Percentiles rank a stretch among this genome's conserved stretches.
Evolutionary conservation across 306 rosid genomes (phyloP).

Genomic region (Trichosanthes truncata): DNA sequence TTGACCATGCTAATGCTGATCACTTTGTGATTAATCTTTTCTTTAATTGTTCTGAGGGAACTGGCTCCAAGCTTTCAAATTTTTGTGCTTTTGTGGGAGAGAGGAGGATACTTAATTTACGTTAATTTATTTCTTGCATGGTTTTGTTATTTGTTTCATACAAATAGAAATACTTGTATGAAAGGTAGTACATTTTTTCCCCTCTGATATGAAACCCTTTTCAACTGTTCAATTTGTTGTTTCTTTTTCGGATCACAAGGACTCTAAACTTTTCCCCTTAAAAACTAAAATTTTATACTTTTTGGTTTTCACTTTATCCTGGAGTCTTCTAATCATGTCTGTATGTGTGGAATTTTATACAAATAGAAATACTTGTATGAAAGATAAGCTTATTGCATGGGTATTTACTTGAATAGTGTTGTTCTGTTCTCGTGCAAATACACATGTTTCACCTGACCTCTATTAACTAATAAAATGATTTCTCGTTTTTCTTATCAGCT

Average conservation of each 20-base stretch:
- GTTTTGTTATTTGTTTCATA: background rate
- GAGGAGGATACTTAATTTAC: background rate
- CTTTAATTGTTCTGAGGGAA: constrained; percentile 38
- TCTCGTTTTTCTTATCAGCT: constrained; percentile 31
- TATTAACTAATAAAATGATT: constrained; percentile 9
- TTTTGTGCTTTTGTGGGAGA: background rate
- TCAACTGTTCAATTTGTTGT: background rate
- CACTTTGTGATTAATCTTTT: constrained; percentile 21
- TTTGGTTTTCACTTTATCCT: background rate
- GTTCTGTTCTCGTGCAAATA: background rate
- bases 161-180: background rate
- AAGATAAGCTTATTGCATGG: background rate
- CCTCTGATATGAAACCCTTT: background rate
- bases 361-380: too few relatives aligned
- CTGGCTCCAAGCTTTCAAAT: background rate
- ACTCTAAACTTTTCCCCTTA: background rate
- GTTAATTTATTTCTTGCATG: background rate
- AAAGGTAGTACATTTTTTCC: background rate
- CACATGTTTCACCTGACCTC: background rate
- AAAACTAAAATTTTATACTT: background rate
- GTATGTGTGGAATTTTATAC: background rate
- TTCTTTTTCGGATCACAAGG: background rate
- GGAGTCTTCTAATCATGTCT: background rate
- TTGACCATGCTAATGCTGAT: constrained; percentile 65
- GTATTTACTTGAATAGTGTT: background rate